Evolutionary conservation across 345 rosid genomes (phyloP), one percentile per base, ranked within the genome.

Genomic region (Tarenaya hassleriana): DNA sequence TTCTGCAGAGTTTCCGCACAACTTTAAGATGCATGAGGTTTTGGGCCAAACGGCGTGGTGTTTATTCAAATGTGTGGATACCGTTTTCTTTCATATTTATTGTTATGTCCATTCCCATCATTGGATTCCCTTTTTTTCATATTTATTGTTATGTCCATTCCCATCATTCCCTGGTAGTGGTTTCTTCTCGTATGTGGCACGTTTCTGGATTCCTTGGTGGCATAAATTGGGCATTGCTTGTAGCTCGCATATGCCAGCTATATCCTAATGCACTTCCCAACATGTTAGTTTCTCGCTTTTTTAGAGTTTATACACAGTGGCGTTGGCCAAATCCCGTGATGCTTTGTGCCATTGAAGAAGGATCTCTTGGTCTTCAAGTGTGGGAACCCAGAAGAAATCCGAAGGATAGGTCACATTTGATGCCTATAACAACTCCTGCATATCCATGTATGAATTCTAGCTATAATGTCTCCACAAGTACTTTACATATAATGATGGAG

Each of bases 151-250:
- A n/a, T n/a, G n/a, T n/a, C n/a, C n/a, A n/a, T n/a, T n/a, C n/a
- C n/a, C n/a, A n/a, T n/a, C n/a, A n/a, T n/a, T n/a, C n/a, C n/a
- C n/a, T n/a, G n/a, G n/a, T 7, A 20, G 14, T 40, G 37, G 20
- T 15, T 21, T 57, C 7, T 50, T 42, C 19, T 13, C n/a, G 33
- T 32, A 31, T 31, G 31, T 18, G 49, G 50, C 75, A 92, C 96
- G 98, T 92, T 73, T 39, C 95, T 24, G 97, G 98, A 47, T 92
- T 92, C 79, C 98, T 92, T 60, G 98, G 98, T 64, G 98, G 98
- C 64, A 80, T 92, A 67, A 92, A 92, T 35, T 88, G 95, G 97
- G 97, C 97, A 21, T 70, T 92, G 77, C 98, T 92, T 66, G 98
- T 88, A 52, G 98, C 97, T 66, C 91, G 98, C 50, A 92, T 92